These are phyloP conservation scores for Nicotiana knightiana DNA, from an alignment of 257 asterid species.

Conservation along the genomic window DNA sequence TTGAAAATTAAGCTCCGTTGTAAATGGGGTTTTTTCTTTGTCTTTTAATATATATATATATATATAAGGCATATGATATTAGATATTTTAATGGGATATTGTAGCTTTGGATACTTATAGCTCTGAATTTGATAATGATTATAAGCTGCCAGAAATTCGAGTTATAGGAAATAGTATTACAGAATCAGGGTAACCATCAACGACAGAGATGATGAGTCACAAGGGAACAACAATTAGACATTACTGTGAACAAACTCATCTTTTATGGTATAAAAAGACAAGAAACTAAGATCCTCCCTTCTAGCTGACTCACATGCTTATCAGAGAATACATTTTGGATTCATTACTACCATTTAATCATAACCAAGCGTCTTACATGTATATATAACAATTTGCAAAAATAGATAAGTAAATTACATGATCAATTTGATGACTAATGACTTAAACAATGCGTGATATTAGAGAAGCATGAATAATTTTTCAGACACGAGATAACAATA, in stretches of 20 bases:
- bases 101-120: constrained; percentile 18
- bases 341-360: no score
- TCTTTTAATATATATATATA: not conserved
- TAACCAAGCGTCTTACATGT: not conserved
- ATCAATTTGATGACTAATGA: not conserved
- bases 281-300: constrained; percentile 8
- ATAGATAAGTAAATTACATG: not conserved
- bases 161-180: not conserved
- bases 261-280: not conserved
- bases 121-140: constrained; percentile 5
- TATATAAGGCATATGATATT: not conserved
- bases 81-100: not conserved
- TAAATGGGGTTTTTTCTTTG: not conserved
- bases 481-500: not conserved
- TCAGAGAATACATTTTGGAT: not conserved
- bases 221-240: constrained; percentile 8
- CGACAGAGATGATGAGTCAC: not conserved
- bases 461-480: not conserved
- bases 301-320: constrained; percentile 3
- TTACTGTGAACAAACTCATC: constrained; percentile 1
- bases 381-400: not conserved
- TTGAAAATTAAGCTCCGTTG: not conserved
- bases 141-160: not conserved
- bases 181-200: not conserved
- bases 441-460: not conserved